Base-by-base conservation (phyloP, 2,329 filamentous ascomycete genomes). In the Bipolaris oryzae region DNA sequence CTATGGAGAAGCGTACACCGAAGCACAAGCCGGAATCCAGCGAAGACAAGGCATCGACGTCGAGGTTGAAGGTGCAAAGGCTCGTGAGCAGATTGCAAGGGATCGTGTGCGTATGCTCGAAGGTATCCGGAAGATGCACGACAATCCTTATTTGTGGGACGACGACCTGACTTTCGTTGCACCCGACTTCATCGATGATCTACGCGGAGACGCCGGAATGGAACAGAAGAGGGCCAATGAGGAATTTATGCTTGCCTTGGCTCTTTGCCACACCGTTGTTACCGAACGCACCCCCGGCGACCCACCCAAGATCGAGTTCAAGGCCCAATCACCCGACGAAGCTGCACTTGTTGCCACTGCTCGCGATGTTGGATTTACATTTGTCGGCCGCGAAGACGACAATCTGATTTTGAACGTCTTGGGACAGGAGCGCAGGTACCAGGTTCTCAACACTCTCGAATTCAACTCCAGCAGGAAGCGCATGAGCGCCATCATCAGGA, bases 401-500 rank as follows among this genome's bases (percentile, higher is more conserved):
- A 91, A 91, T 50, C 89, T 99, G 61, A 86, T 91, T 50, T 73
- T 99, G 52, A 96, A 96, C 63, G 84, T 96, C 6, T 85, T 96
- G 80, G 96, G 95, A 46, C 84, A 92, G 68, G 92, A 98, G 66
- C 85, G 87, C 44, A 87, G 89, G 60, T 99, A 95, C 74, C 88
- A 87, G 15, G 89, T 99, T 31, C 84, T 99, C 45, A 98, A 96
- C 77, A 96, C 90, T 1, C 88, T 99, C 35, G 95, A 99, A 74
- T 99, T 99, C 81, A 98, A 98, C 75, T 98, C 94, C 0, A 92
- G 89, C 41, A 86, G 95, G 70, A 99, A 99, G 80, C 87, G 95
- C 64, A 99, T 99, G 95, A 98, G 93, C 77, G 91, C 93, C 2
- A 97, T 99, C 65, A 88, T 99, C 48, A 86, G 90, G 55, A 96